Base-by-base conservation (phyloP, 106 monocot species). In the Cymbidium sinense region DNA sequence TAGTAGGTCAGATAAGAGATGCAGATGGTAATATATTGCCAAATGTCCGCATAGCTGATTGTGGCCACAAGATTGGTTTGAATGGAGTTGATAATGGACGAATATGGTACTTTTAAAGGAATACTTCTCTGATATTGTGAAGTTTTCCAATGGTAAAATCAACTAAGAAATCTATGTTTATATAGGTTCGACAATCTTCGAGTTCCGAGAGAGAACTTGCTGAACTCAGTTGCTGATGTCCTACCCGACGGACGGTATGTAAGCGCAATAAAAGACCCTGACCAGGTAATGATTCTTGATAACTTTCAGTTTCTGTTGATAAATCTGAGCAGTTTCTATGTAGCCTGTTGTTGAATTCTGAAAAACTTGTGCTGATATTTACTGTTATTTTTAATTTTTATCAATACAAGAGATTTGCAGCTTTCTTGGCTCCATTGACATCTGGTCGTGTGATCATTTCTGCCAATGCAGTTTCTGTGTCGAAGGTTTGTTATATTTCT, bases 81-180 rank as follows among this genome's bases (percentile, higher is more conserved):
- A 95, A 99, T 82, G 98, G 98, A 80, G 92, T 99, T 84, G 98
- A 99, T 78, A 99, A 99, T 89, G 98, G 98, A 9, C 90, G 98
- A 5, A 94, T 99, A 34, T 99, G 98, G 98, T 99, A 86, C 61
- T n/a, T 65, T 71, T 71, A n/a, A 7, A 71, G 35, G 4, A 71
- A 19, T 7, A 20, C 15, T 36, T 37, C 5, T 71, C 7, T 71
- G 39, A 7, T 39, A 71, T 35, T 67, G 31, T 67, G 5, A 17
- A 20, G 0, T 71, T 19, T 20, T 71, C 0, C 30, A 13, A 71
- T 2, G 8, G n/a, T 21, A 36, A 17, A 71, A 71, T 71, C 69
- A 69, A 34, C 74, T 43, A 17, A 54, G 12, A 74, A 20, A 15
- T 64, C 19, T 65, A n/a, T 21, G 34, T 27, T 37, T 69, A 67